Percentiles rank a stretch among this genome's conserved stretches.
Conservation (phyloP, 306 rosid species). For the Cucurbita maxima region DNA sequence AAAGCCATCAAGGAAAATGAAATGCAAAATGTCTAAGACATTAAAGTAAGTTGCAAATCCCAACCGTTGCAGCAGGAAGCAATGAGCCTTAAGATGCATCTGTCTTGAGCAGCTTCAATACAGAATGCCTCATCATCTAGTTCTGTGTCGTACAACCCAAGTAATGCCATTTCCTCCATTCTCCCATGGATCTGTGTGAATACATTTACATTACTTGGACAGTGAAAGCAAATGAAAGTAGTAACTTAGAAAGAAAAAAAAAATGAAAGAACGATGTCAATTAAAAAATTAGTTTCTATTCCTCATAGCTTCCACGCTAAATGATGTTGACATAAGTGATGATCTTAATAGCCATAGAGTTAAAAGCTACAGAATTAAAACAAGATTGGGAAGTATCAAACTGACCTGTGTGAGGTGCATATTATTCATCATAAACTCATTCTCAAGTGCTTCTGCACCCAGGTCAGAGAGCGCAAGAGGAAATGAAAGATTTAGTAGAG, state of each 20-base stretch:
- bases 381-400: conserved; percentile 12
- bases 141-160: conserved; percentile 41
- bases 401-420: conserved; percentile 67
- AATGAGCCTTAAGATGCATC: conserved; percentile 78
- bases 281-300: neutral
- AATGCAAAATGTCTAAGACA: neutral
- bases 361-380: neutral
- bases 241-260: neutral
- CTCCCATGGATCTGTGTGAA: conserved; percentile 49
- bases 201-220: neutral
- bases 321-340: neutral
- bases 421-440: conserved; percentile 62
- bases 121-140: conserved; percentile 80
- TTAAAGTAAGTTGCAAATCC: neutral
- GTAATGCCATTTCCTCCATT: conserved; percentile 57
- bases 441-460: conserved; percentile 78
- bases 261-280: neutral
- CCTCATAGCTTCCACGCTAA: neutral
- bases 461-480: conserved; percentile 90
- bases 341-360: neutral
- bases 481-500: conserved; percentile 54
- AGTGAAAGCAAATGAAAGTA: neutral
- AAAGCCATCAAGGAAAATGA: neutral
- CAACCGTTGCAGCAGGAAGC: conserved; percentile 91
- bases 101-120: conserved; percentile 87